Base-by-base conservation (phyloP, 169 alveolate species). In the Babesia sp. region DNA sequence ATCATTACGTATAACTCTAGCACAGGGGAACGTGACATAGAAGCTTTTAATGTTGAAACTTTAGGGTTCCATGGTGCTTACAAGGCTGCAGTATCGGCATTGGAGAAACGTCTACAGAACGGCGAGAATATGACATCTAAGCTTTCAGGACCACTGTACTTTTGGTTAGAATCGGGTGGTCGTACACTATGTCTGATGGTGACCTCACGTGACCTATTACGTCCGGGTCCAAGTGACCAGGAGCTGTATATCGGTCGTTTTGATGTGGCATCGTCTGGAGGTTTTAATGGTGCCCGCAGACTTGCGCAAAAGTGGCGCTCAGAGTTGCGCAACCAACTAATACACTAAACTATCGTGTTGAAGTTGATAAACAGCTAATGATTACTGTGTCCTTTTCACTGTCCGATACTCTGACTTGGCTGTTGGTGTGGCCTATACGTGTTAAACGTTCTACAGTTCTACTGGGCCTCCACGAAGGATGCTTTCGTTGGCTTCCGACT, bases 271-370 rank as follows among this genome's bases (percentile, higher is more conserved):
- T 44, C 36, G n/a, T 69, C 71, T n/a, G 86, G 86, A 11, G 82
- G 86, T 42, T 70, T 78, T 34, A 48, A 61, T 16, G 50, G 57
- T 33, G 81, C 86, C 44, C 56, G 77, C 39, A 78, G 59, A 41
- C 74, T 53, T 6, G 76, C 86, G 24, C 86, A 78, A 60, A 57
- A 41, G 51, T 78, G 86, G 86, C 63, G 81, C 33, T 64, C 74
- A 2, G 74, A 46, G 51, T 28, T 64, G 61, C 45, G 74, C 24
- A 45, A 18, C 74, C 48, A 45, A 22, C 61, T 64, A 2, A 9
- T 48, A 64, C 31, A 48, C 36, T 64, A 29, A 18, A 8, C n/a
- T n/a, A n/a, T n/a, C n/a, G n/a, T n/a, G n/a, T n/a, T n/a, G n/a
- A n/a, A n/a, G n/a, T n/a, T n/a, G n/a, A n/a, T n/a, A n/a, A n/a